A percentile compares a stretch with the other conserved stretches of the same genome.
Evolutionary conservation across 2,329 filamentous ascomycete species (phyloP).

Genomic region (Pseudogymnoascus sp.): DNA sequence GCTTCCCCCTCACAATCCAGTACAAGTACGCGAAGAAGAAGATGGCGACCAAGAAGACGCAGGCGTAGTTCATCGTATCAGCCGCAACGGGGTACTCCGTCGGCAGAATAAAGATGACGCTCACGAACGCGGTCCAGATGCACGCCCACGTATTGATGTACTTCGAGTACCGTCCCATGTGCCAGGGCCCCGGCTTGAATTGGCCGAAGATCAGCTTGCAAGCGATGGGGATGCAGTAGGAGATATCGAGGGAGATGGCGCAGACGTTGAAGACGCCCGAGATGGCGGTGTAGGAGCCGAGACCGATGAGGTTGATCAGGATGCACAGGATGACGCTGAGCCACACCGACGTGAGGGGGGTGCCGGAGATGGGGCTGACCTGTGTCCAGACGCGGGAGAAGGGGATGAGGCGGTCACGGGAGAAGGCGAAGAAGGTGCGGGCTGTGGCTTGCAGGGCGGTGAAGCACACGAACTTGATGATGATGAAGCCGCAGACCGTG

Average conservation of each 20-base stretch:
- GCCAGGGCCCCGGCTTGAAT: conserved; percentile 44
- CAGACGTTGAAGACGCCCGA: conserved; percentile 45
- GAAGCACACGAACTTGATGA: conserved; percentile 51
- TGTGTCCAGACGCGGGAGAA: conserved; percentile 40
- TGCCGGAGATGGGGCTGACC: conserved; percentile 39
- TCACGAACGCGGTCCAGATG: conserved; percentile 44
- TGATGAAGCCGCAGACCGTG: conserved; percentile 46
- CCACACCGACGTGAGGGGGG: conserved; percentile 47
- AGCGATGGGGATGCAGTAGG: conserved; percentile 46
- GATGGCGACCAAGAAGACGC: conserved; percentile 39
- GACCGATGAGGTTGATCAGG: conserved; percentile 48
- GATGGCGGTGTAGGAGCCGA: conserved; percentile 46
- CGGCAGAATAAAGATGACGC: conserved; percentile 45
- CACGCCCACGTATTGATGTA: conserved; percentile 40
- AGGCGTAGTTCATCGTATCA: conserved; percentile 48
- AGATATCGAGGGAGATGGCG: conserved; percentile 46
- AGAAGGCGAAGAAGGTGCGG: conserved; percentile 47
- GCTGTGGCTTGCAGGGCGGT: conserved; percentile 46
- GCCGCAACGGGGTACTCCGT: conserved; percentile 38
- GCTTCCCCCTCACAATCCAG: conserved; percentile 37
- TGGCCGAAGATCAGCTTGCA: conserved; percentile 42
- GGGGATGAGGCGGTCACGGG: conserved; percentile 42
- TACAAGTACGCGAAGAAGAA: conserved; percentile 35
- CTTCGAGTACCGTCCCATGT: conserved; percentile 35
- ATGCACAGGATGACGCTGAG: conserved; percentile 45